Percentiles rank a stretch among this genome's conserved stretches.
phyloP scores from a whole-genome alignment of 371 early-diverging fungal genomes.

The Edhazardia aedis region DNA sequence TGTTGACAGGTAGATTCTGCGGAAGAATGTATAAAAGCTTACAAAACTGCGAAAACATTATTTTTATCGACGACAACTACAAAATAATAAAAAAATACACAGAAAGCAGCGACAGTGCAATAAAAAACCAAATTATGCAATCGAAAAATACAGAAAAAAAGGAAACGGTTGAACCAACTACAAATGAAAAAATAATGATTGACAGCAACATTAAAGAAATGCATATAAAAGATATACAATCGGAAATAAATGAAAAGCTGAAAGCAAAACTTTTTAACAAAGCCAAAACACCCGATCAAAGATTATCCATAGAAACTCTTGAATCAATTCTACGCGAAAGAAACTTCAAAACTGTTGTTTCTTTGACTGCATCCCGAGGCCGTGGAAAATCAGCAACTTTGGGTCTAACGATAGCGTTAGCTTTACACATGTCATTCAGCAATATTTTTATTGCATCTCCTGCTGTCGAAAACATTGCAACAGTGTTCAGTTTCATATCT shows the following conservation, averaged over 20 bases:
- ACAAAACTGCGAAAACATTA: neutral
- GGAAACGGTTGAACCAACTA: neutral
- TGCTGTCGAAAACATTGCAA: conserved; percentile 84
- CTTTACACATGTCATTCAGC: conserved; percentile 68
- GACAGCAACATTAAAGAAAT: conserved; percentile 54
- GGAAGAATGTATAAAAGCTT: neutral
- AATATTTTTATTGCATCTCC: conserved; percentile 90
- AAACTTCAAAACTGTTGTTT: conserved; percentile 62
- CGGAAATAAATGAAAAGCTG: conserved; percentile 53
- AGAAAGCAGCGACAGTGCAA: neutral
- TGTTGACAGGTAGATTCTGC: neutral
- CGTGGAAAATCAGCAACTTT: conserved; percentile 94
- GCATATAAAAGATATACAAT: conserved; percentile 62
- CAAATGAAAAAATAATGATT: neutral
- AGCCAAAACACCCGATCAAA: conserved; percentile 56
- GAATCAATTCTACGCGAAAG: conserved; percentile 8
- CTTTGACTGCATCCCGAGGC: conserved; percentile 85
- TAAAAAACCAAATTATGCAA: neutral
- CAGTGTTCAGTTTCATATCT: conserved; percentile 81
- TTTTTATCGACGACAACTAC: neutral
- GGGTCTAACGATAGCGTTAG: conserved; percentile 77
- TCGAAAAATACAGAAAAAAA: neutral
- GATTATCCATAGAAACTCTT: conserved; percentile 8
- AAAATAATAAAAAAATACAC: neutral
- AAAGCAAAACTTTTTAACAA: conserved; percentile 14